A percentile compares a stretch with the other conserved stretches of the same genome.
Conservation (phyloP, 2,329 filamentous ascomycete species). For the Talaromyces albobiverticillius region DNA sequence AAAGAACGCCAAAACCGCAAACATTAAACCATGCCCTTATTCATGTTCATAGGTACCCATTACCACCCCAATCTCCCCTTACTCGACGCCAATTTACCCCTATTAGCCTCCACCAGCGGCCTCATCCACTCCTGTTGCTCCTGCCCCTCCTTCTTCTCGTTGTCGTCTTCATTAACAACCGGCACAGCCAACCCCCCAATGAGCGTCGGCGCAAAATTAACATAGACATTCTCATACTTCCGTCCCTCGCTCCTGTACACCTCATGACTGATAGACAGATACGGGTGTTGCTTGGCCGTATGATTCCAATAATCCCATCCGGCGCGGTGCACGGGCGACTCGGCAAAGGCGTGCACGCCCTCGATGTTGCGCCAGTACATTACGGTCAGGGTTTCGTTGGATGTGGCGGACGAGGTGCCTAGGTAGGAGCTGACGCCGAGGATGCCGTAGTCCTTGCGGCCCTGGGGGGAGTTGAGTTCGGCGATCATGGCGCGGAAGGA, state of each 20-base stretch:
- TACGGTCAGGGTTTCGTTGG: constrained; percentile 41
- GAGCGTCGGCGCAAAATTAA: constrained; percentile 29
- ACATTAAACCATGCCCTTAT: too few species aligned
- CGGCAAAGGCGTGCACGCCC: constrained; percentile 53
- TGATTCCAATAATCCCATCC: constrained; percentile 52
- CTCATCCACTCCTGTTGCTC: too few species aligned
- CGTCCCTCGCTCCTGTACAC: constrained; percentile 44
- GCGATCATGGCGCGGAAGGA: constrained; percentile 41
- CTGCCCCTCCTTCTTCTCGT: too few species aligned
- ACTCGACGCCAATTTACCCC: constrained; percentile 6
- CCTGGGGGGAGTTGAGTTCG: constrained; percentile 27
- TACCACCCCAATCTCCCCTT: constrained; percentile 11
- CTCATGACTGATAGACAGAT: constrained; percentile 57
- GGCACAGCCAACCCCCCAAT: too few species aligned
- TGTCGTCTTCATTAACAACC: too few species aligned
- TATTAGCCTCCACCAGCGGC: constrained; percentile 10
- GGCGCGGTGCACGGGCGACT: constrained; percentile 47
- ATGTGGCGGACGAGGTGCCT: constrained; percentile 33
- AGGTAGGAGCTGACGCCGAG: constrained; percentile 44
- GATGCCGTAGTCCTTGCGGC: constrained; percentile 48
- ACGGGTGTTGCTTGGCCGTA: constrained; percentile 29
- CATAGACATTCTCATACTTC: constrained; percentile 53
- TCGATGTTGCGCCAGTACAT: constrained; percentile 53
- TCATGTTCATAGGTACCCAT: too few species aligned
- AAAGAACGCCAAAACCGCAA: too few species aligned